Evolutionary conservation across 2,329 filamentous ascomycete species (phyloP).

Genomic region (Tolypocladium inflatum): DNA sequence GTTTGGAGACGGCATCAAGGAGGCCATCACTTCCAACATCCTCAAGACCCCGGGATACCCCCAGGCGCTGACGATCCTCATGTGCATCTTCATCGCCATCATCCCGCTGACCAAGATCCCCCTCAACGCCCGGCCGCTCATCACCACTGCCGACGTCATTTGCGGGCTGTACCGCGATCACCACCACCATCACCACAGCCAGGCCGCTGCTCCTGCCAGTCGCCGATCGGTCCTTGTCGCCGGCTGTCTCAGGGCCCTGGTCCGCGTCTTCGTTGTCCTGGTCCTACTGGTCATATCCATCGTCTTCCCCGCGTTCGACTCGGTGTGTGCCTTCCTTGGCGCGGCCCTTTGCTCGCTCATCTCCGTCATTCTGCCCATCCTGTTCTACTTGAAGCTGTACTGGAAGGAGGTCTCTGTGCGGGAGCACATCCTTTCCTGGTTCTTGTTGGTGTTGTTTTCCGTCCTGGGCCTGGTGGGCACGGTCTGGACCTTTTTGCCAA

Average conservation of each 20-base stretch:
- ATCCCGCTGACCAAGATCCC: slow-evolving; percentile 96
- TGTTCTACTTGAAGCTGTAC: slow-evolving; percentile 88
- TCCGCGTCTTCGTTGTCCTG: slow-evolving; percentile 59
- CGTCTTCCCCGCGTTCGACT: slow-evolving; percentile 67
- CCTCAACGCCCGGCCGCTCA: slow-evolving; percentile 77
- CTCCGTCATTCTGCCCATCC: slow-evolving; percentile 79
- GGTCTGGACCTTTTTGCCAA: slow-evolving; percentile 80
- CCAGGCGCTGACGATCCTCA: slow-evolving; percentile 59
- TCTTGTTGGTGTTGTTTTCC: slow-evolving; percentile 59
- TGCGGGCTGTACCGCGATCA: slow-evolving; percentile 54
- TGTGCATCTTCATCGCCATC: slow-evolving; percentile 81
- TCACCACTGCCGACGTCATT: slow-evolving; percentile 75
- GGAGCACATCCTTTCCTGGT: slow-evolving; percentile 60
- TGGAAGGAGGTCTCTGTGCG: slow-evolving; percentile 53
- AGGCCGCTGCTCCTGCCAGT: slow-evolving; percentile 28
- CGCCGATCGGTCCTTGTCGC: slow-evolving; percentile 30
- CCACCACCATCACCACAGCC: slow-evolving; percentile 22
- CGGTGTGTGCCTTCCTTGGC: slow-evolving; percentile 85
- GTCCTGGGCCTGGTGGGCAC: slow-evolving; percentile 69
- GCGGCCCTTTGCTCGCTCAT: slow-evolving; percentile 88
- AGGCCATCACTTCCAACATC: slow-evolving; percentile 88
- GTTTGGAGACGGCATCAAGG: slow-evolving; percentile 83
- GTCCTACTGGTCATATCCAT: slow-evolving; percentile 67
- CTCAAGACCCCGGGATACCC: slow-evolving; percentile 69
- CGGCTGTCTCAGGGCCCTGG: slow-evolving; percentile 39